Conservation (phyloP, 768 basidiomycete species). For the Xerocomellus amylosporus region DNA sequence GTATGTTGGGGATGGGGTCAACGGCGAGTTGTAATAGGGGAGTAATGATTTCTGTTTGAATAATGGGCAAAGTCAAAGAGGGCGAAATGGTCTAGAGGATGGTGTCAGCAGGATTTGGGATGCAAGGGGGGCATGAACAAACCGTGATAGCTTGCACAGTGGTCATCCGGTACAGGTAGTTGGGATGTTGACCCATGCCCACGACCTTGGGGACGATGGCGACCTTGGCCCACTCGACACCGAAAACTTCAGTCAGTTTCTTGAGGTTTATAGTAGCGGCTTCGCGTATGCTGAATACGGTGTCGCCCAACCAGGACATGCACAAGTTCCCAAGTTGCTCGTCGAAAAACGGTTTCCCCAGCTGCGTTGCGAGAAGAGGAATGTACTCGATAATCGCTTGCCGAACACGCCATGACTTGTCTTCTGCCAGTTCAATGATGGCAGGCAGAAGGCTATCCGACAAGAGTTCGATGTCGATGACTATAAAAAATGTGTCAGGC, state of each 20-base stretch:
- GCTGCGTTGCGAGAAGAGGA: slow-evolving; percentile 96
- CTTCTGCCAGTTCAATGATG: slow-evolving; percentile 96
- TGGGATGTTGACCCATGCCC: slow-evolving; percentile 94
- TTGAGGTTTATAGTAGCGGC: slow-evolving; percentile 97
- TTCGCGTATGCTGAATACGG: slow-evolving; percentile 96
- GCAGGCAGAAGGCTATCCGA: slow-evolving; percentile 95
- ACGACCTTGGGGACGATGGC: slow-evolving; percentile 97
- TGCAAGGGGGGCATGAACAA: slow-evolving; percentile 26
- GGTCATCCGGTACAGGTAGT: slow-evolving; percentile 97
- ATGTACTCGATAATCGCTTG: slow-evolving; percentile 99
- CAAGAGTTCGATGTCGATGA: slow-evolving; percentile 95
- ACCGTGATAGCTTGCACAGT: slow-evolving; percentile 98
- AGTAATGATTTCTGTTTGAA: slow-evolving; percentile 79
- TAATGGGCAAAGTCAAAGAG: slow-evolving; percentile 78
- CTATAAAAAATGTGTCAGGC: slow-evolving; percentile 39
- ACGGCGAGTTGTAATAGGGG: slow-evolving; percentile 77
- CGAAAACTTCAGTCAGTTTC: slow-evolving; percentile 97
- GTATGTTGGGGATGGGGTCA: slow-evolving; percentile 97
- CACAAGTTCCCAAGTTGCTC: slow-evolving; percentile 95
- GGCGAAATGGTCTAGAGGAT: slow-evolving; percentile 86
- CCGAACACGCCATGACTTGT: slow-evolving; percentile 99
- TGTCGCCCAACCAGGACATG: slow-evolving; percentile 99
- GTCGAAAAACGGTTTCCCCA: slow-evolving; percentile 96
- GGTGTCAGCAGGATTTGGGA: slow-evolving; percentile 4
- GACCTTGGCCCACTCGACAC: slow-evolving; percentile 93